Conservation (phyloP, 1,139 yeast species). For the Komagataea norvegica region DNA sequence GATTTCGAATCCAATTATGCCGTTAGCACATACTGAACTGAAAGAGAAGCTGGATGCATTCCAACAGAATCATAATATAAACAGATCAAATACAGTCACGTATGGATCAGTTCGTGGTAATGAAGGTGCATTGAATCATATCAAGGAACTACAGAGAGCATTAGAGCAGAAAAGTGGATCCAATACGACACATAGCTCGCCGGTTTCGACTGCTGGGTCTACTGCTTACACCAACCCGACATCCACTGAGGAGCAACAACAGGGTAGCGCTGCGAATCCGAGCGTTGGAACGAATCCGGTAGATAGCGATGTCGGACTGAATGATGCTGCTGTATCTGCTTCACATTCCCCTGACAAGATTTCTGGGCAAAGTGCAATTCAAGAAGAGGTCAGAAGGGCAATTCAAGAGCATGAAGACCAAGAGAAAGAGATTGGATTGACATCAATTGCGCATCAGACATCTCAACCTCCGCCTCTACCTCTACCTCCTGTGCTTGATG, state of each 20-base stretch:
- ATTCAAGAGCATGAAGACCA: too few species aligned
- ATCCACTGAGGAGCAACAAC: too few species aligned
- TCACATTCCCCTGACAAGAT: background rate
- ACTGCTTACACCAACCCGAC: background rate
- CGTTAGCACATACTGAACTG: slow-evolving; percentile 18
- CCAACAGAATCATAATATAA: slow-evolving; percentile 6
- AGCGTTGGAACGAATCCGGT: too few species aligned
- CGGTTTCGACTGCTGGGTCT: background rate
- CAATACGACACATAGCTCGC: background rate
- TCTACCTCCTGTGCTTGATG: too few species aligned
- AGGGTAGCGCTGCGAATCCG: too few species aligned
- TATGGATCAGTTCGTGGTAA: slow-evolving; percentile 9
- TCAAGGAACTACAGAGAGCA: slow-evolving; percentile 13
- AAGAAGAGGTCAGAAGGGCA: too few species aligned
- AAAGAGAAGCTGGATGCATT: slow-evolving; percentile 12
- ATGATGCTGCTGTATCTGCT: background rate
- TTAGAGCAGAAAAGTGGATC: slow-evolving; percentile 1
- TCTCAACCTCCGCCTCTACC: too few species aligned
- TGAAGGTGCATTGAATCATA: slow-evolving; percentile 15
- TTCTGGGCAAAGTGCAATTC: too few species aligned
- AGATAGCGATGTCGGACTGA: too few species aligned
- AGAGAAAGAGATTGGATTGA: too few species aligned
- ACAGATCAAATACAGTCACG: slow-evolving; percentile 14
- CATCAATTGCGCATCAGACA: too few species aligned
- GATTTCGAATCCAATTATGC: slow-evolving; percentile 11